Percentiles rank a stretch among this genome's conserved stretches.
Conservation (phyloP, 176 grass and related monocot species). For the Musa schizocarpa region DNA sequence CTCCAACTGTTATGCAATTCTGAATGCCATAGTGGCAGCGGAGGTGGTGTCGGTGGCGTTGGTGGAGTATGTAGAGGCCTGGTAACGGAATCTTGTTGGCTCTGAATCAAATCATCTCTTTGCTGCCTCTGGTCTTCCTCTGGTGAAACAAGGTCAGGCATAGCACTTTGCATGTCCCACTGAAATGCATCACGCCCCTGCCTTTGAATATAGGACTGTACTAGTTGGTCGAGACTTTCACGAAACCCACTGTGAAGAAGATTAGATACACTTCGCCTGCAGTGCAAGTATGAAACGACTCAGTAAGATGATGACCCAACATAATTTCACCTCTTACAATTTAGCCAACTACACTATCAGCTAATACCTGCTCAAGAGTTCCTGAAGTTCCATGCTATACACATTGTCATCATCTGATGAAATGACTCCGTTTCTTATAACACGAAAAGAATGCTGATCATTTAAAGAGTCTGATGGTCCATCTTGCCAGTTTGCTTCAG, state of each 20-base stretch:
- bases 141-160: background rate
- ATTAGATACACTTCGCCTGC: conserved; percentile 82
- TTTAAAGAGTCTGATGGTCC: conserved; percentile 16
- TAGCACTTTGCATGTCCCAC: conserved; percentile 38
- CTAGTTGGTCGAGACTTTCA: conserved; percentile 70
- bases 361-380: conserved; percentile 70
- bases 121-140: conserved; percentile 24
- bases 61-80: conserved; percentile 17
- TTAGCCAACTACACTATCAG: background rate
- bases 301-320: background rate
- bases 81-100: conserved; percentile 14
- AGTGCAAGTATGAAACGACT: background rate
- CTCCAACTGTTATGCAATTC: conserved; percentile 40
- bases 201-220: conserved; percentile 66
- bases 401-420: conserved; percentile 54
- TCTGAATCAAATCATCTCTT: conserved; percentile 5
- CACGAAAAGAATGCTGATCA: conserved; percentile 21
- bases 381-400: conserved; percentile 65
- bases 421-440: conserved; percentile 36
- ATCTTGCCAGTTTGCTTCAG: conserved; percentile 40
- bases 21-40: conserved; percentile 34
- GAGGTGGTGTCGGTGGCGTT: conserved; percentile 22
- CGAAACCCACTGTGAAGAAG: conserved; percentile 83
- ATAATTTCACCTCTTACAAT: background rate
- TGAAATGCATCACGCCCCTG: conserved; percentile 40